Percentiles rank a stretch among this genome's conserved stretches.
phyloP scores from a whole-genome alignment of 2,329 filamentous ascomycete genomes.

The Colletotrichum tabaci region DNA sequence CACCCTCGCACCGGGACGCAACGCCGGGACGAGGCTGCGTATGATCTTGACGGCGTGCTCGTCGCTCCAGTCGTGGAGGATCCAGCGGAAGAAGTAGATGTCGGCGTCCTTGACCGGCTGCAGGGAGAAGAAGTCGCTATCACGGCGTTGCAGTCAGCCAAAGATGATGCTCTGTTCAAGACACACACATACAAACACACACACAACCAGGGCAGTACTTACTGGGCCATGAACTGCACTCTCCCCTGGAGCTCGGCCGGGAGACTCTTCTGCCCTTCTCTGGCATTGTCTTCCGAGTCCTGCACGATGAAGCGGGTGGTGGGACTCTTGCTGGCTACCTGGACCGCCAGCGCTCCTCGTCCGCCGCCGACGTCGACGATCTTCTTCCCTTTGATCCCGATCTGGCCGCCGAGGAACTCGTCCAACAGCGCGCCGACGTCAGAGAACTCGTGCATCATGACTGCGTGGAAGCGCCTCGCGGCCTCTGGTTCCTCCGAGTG shows the following conservation, averaged over 20 bases:
- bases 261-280: slow-evolving; percentile 44
- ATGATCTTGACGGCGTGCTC: slow-evolving; percentile 52
- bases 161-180: neutral
- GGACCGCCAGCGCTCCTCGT: slow-evolving; percentile 44
- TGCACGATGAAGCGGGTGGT: slow-evolving; percentile 41
- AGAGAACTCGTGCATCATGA: neutral
- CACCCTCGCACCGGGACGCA: slow-evolving; percentile 43
- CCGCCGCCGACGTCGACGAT: neutral
- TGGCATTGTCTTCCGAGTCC: slow-evolving; percentile 45
- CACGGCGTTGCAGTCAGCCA: neutral
- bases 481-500: neutral
- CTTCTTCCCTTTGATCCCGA: neutral
- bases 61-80: slow-evolving; percentile 50
- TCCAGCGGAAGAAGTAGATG: slow-evolving; percentile 51
- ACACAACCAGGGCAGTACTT: neutral
- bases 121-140: slow-evolving; percentile 48
- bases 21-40: slow-evolving; percentile 48
- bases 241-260: slow-evolving; percentile 38
- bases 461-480: neutral
- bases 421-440: neutral
- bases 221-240: slow-evolving; percentile 46
- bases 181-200: too few species aligned
- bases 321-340: slow-evolving; percentile 46
- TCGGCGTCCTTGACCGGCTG: slow-evolving; percentile 46
- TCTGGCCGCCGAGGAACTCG: neutral